Evolutionary conservation across 2,329 filamentous ascomycete genomes (phyloP).

Genomic region (Drechmeria coniospora): DNA sequence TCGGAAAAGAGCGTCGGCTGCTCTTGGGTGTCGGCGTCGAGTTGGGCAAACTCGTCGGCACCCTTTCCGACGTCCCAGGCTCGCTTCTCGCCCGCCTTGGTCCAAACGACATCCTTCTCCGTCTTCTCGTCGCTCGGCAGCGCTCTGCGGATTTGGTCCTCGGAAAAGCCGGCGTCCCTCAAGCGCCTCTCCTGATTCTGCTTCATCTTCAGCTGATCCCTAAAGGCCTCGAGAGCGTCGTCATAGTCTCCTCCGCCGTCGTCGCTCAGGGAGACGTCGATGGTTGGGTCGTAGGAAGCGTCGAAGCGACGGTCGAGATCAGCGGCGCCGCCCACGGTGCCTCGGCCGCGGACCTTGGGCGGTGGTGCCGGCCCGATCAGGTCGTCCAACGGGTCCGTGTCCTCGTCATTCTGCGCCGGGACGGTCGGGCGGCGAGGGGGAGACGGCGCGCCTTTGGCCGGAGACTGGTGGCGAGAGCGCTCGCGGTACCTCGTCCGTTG

Average conservation of each 20-base stretch:
- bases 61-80: slow-evolving; percentile 46
- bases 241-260: slow-evolving; percentile 55
- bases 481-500: slow-evolving; percentile 16
- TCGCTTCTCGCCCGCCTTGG: slow-evolving; percentile 46
- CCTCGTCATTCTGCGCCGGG: slow-evolving; percentile 7
- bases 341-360: slow-evolving; percentile 46
- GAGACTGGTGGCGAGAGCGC: slow-evolving; percentile 10
- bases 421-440: too few relatives aligned
- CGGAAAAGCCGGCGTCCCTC: slow-evolving; percentile 62
- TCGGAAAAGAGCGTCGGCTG: too few relatives aligned
- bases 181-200: slow-evolving; percentile 62
- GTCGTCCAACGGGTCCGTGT: slow-evolving; percentile 59
- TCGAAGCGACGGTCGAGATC: slow-evolving; percentile 74
- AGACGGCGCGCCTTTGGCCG: neutral
- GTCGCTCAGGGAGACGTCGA: slow-evolving; percentile 35
- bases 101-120: slow-evolving; percentile 56
- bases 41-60: too few relatives aligned
- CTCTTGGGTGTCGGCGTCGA: too few relatives aligned
- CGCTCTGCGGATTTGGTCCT: slow-evolving; percentile 48
- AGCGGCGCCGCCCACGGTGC: slow-evolving; percentile 42
- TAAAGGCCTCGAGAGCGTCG: slow-evolving; percentile 59
- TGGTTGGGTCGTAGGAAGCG: slow-evolving; percentile 40
- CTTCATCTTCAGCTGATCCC: slow-evolving; percentile 67
- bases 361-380: slow-evolving; percentile 61
- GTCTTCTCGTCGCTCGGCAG: slow-evolving; percentile 45